Percentiles rank a stretch among this genome's conserved stretches.
Conservation (phyloP, 2,329 filamentous ascomycete genomes). For the Neonectria hederae region DNA sequence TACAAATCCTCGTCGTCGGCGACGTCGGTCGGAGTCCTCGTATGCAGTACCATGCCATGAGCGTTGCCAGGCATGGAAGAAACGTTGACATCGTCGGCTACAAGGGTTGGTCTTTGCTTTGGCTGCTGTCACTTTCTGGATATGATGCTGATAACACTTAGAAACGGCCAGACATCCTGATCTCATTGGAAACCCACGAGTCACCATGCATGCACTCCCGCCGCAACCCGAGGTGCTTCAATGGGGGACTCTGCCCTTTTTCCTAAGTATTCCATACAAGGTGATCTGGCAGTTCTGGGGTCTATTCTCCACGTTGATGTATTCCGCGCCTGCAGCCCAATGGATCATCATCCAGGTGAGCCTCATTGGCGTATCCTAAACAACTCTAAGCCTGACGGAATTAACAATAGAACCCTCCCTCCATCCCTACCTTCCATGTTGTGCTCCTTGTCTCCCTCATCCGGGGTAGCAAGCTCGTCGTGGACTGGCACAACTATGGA, state of each 20-base stretch:
- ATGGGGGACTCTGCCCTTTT: constrained; percentile 77
- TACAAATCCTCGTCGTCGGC: constrained; percentile 90
- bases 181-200: constrained; percentile 72
- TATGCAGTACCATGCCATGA: constrained; percentile 98
- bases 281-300: constrained; percentile 82
- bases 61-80: constrained; percentile 83
- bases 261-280: constrained; percentile 82
- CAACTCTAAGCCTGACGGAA: not conserved
- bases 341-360: constrained; percentile 86
- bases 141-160: constrained; percentile 39
- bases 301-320: constrained; percentile 77
- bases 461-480: constrained; percentile 82
- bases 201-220: constrained; percentile 76
- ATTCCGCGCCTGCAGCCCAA: constrained; percentile 75
- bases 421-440: constrained; percentile 87
- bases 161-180: constrained; percentile 86
- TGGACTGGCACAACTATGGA: constrained; percentile 99
- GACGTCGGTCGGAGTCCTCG: constrained; percentile 96
- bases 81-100: constrained; percentile 90
- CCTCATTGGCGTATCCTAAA: not conserved
- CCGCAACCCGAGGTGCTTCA: constrained; percentile 73
- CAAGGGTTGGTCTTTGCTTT: constrained; percentile 63
- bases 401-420: constrained; percentile 81
- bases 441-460: constrained; percentile 77
- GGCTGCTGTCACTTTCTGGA: not conserved